phyloP scores from a whole-genome alignment of 2,329 filamentous ascomycete species.

The Fusarium sp. region DNA sequence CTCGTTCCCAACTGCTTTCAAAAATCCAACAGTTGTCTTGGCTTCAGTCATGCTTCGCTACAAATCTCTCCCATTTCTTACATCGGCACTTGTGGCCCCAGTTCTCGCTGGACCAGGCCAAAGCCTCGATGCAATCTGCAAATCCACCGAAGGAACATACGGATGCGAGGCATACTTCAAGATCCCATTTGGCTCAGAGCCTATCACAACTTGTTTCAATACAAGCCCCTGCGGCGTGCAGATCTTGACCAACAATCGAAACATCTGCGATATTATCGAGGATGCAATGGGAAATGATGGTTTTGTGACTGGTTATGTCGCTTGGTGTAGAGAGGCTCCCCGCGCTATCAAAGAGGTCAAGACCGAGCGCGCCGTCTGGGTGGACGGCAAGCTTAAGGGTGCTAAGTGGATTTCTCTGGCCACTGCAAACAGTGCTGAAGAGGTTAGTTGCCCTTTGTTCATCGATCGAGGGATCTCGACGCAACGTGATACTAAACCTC shows the following conservation, averaged over 20 bases:
- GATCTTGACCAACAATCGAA: slow-evolving; percentile 20
- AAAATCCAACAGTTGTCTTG: accelerated
- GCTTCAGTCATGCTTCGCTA: neutral
- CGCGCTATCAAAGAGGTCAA: slow-evolving; percentile 23
- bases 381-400: slow-evolving; percentile 21
- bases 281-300: slow-evolving; percentile 12
- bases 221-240: slow-evolving; percentile 31
- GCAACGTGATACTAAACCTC: neutral
- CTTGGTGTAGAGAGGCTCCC: slow-evolving; percentile 11
- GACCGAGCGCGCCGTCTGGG: slow-evolving; percentile 19
- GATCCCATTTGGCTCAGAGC: slow-evolving; percentile 27
- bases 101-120: slow-evolving; percentile 23
- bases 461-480: no score
- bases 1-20: neutral
- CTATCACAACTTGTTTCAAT: slow-evolving; percentile 23
- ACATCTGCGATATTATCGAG: slow-evolving; percentile 27
- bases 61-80: neutral
- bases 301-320: slow-evolving; percentile 15
- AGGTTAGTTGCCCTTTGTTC: neutral
- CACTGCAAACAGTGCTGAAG: slow-evolving; percentile 4
- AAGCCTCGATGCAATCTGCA: slow-evolving; percentile 25
- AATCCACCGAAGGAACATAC: slow-evolving; percentile 31
- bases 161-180: slow-evolving; percentile 20
- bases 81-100: neutral
- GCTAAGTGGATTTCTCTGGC: slow-evolving; percentile 5